A percentile compares a stretch with the other conserved stretches of the same genome.
Evolutionary conservation across 2,329 filamentous ascomycete species (phyloP).

Genomic region (Aspergillus ibericus): DNA sequence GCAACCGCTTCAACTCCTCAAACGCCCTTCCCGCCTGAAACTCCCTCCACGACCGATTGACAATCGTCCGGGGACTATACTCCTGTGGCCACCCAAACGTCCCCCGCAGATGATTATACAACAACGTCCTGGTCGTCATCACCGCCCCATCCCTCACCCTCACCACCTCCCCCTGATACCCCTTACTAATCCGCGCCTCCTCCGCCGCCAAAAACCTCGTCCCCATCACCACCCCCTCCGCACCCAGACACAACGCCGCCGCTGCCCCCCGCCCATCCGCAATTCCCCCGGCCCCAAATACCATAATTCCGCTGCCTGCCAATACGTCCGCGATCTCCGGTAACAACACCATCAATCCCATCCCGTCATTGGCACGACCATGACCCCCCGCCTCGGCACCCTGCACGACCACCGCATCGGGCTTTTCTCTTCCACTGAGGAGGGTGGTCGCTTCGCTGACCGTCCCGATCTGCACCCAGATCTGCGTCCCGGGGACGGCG

Average conservation of each 20-base stretch:
- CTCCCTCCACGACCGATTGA: slow-evolving; percentile 57
- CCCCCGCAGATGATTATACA: slow-evolving; percentile 58
- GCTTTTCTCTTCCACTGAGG: slow-evolving; percentile 33
- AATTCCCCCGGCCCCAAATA: slow-evolving; percentile 57
- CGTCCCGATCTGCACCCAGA: slow-evolving; percentile 60
- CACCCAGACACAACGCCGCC: slow-evolving; percentile 54
- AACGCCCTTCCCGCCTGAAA: slow-evolving; percentile 44
- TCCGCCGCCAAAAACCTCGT: slow-evolving; percentile 61
- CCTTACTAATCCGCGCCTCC: slow-evolving; percentile 53
- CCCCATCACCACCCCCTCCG: slow-evolving; percentile 60
- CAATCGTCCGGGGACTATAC: slow-evolving; percentile 60
- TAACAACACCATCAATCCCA: slow-evolving; percentile 52
- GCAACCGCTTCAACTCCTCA: slow-evolving; percentile 46
- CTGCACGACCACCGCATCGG: slow-evolving; percentile 57
- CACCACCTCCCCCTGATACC: slow-evolving; percentile 55
- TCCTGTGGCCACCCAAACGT: slow-evolving; percentile 60
- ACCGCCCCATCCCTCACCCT: slow-evolving; percentile 53
- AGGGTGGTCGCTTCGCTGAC: slow-evolving; percentile 50
- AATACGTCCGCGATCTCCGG: slow-evolving; percentile 53
- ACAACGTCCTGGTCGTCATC: slow-evolving; percentile 51
- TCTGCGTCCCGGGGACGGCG: slow-evolving; percentile 45
- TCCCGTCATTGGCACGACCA: slow-evolving; percentile 49
- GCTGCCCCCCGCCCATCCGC: slow-evolving; percentile 53
- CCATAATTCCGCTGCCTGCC: slow-evolving; percentile 37
- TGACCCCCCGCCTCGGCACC: slow-evolving; percentile 59